Percentiles rank a stretch among this genome's conserved stretches.
phyloP scores from a whole-genome alignment of 164 flowering plant genomes.

The Berberis thunbergii region DNA sequence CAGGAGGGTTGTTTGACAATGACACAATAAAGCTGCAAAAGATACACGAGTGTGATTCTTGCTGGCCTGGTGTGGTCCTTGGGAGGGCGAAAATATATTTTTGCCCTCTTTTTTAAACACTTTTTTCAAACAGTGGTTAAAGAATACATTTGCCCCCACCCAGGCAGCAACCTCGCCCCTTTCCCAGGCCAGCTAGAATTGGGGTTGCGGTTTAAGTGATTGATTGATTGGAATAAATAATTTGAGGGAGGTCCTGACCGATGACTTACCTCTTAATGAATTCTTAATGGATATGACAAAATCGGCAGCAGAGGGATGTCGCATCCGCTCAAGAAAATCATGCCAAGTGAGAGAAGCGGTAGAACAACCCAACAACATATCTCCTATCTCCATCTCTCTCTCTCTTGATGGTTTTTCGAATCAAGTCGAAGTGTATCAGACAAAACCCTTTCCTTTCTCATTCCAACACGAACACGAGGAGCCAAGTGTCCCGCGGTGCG shows the following conservation, averaged over 20 bases:
- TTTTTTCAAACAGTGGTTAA: background rate
- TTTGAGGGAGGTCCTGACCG: background rate
- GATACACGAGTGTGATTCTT: background rate
- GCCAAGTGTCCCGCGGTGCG: too few species aligned
- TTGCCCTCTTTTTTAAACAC: too few species aligned
- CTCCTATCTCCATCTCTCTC: conserved; percentile 44
- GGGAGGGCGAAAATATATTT: too few species aligned
- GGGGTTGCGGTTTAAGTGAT: background rate
- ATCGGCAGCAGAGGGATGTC: conserved; percentile 67
- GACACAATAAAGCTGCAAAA: conserved; percentile 75
- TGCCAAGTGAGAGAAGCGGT: conserved; percentile 77
- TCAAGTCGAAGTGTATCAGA: too few species aligned
- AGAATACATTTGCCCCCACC: background rate
- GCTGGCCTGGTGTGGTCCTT: too few species aligned
- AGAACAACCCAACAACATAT: conserved; percentile 30
- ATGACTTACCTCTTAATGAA: conserved; percentile 60
- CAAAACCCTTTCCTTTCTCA: too few species aligned
- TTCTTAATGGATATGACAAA: conserved; percentile 57
- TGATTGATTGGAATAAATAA: background rate
- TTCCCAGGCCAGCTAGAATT: too few species aligned
- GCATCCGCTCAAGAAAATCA: conserved; percentile 95
- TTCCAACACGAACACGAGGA: too few species aligned
- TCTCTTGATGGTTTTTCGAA: too few species aligned
- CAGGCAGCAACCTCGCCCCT: too few species aligned
- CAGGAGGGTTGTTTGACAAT: conserved; percentile 69